Percentiles rank a stretch among this genome's conserved stretches.
Conservation (phyloP, 1,284 basidiomycete genomes). For the Trichosporon sp. region DNA sequence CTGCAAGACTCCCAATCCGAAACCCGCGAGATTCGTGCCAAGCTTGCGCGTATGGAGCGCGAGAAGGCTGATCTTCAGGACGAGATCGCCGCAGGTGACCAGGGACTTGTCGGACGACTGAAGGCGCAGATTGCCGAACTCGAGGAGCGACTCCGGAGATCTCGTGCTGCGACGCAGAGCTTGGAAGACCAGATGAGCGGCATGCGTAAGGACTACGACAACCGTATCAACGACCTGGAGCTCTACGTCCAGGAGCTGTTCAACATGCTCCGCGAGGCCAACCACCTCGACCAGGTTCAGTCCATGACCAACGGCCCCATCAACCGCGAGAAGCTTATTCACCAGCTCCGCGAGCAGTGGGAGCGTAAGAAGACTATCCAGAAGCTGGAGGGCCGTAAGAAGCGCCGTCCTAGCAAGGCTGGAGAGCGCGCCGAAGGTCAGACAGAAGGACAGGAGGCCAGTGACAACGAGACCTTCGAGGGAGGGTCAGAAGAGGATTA, state of each 20-base stretch:
- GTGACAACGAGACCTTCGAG: conserved; percentile 45
- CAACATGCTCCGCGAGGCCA: conserved; percentile 80
- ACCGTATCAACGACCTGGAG: conserved; percentile 81
- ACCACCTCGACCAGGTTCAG: conserved; percentile 68
- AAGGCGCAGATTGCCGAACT: conserved; percentile 68
- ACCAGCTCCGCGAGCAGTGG: conserved; percentile 66
- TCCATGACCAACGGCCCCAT: conserved; percentile 55
- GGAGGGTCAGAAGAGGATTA: conserved; percentile 42
- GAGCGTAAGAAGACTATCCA: conserved; percentile 79
- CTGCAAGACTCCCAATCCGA: conserved; percentile 76
- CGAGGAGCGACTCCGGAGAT: conserved; percentile 73
- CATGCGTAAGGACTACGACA: conserved; percentile 78
- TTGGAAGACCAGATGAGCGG: conserved; percentile 73
- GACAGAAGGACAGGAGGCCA: conserved; percentile 24
- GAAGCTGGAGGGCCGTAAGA: conserved; percentile 67
- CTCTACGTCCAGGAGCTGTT: conserved; percentile 90
- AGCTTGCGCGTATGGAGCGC: conserved; percentile 50
- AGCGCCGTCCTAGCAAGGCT: conserved; percentile 4
- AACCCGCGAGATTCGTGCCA: conserved; percentile 62
- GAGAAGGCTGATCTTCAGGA: conserved; percentile 61
- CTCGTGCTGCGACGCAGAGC: conserved; percentile 70
- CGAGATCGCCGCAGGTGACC: conserved; percentile 72
- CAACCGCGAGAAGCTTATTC: conserved; percentile 75
- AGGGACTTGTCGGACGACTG: conserved; percentile 76
- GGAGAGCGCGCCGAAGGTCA: conserved; percentile 44